Percentiles rank a stretch among this genome's conserved stretches.
Evolutionary conservation across 352 stramenopile species (phyloP).

Genomic region (Elongisporangium undulatum): DNA sequence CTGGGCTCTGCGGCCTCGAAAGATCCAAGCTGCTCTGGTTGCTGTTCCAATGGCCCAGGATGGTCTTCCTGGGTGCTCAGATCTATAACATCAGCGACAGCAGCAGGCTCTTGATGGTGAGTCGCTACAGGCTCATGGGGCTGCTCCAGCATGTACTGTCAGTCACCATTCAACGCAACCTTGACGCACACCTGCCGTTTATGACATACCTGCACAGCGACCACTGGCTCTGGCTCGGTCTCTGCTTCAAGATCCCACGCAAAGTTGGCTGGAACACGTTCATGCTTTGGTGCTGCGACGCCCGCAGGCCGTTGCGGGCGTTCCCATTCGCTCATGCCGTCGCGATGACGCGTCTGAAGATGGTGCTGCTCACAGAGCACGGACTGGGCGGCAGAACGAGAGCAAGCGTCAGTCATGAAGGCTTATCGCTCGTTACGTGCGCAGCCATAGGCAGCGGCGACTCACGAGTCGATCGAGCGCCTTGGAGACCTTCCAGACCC

Average conservation of each 20-base stretch:
- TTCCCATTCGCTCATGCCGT: conserved; percentile 46
- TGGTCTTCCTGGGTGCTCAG: neutral
- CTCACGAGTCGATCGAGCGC: conserved; percentile 36
- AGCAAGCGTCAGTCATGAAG: neutral
- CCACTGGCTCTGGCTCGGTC: neutral
- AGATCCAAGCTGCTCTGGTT: neutral
- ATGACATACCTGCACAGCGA: neutral
- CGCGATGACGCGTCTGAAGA: conserved; percentile 31
- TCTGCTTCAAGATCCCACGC: conserved; percentile 27
- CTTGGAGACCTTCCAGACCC: conserved; percentile 56
- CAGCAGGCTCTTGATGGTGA: neutral
- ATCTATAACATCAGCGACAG: neutral
- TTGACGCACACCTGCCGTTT: neutral
- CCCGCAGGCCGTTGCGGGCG: conserved; percentile 28
- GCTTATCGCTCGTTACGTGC: too few species aligned
- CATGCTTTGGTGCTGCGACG: conserved; percentile 15
- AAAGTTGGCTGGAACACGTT: conserved; percentile 35
- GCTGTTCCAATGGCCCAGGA: neutral
- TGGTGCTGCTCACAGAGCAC: conserved; percentile 54
- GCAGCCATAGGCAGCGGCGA: conserved; percentile 4
- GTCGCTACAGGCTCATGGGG: neutral
- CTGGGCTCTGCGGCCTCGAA: neutral
- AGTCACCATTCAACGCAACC: neutral
- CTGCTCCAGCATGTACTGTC: neutral
- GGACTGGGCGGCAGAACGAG: conserved; percentile 14